phyloP scores from a whole-genome alignment of 2,329 filamentous ascomycete species.

The Kalmusia sp. region DNA sequence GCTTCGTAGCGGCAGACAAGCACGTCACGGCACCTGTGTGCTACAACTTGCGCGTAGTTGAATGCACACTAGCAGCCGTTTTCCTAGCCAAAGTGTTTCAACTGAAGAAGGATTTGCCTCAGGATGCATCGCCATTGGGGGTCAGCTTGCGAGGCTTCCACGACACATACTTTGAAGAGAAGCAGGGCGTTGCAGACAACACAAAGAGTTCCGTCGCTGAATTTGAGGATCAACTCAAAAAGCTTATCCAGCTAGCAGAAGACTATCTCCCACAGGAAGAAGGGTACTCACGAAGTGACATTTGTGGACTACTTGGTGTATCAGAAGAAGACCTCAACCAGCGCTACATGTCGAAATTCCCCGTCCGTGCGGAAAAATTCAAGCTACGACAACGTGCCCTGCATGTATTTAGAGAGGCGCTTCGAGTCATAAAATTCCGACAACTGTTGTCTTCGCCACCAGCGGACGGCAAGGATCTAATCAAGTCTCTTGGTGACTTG shows the following conservation, averaged over 20 bases:
- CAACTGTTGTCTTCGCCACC: slow-evolving; percentile 66
- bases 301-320: slow-evolving; percentile 74
- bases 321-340: slow-evolving; percentile 74
- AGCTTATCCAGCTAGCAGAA: slow-evolving; percentile 73
- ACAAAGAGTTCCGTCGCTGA: slow-evolving; percentile 53
- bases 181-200: slow-evolving; percentile 56
- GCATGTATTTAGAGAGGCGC: slow-evolving; percentile 90
- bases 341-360: slow-evolving; percentile 85
- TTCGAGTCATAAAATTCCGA: slow-evolving; percentile 85
- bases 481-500: slow-evolving; percentile 76
- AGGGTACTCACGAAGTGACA: slow-evolving; percentile 88
- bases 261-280: slow-evolving; percentile 77
- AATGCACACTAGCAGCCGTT: slow-evolving; percentile 86
- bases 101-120: slow-evolving; percentile 67
- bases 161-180: slow-evolving; percentile 74
- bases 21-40: slow-evolving; percentile 90
- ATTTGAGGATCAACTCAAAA: slow-evolving; percentile 70
- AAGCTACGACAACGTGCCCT: slow-evolving; percentile 85
- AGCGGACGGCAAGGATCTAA: slow-evolving; percentile 66
- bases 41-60: slow-evolving; percentile 96
- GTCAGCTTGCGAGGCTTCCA: slow-evolving; percentile 88
- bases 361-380: slow-evolving; percentile 86
- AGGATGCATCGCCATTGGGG: slow-evolving; percentile 82
- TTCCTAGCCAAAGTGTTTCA: slow-evolving; percentile 67
- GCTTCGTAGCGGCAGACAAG: slow-evolving; percentile 93